Percentiles rank a stretch among this genome's conserved stretches.
These are phyloP conservation scores for Saccharum spontaneum DNA, from an alignment of 176 grass and related monocot species.

Conservation along the genomic window DNA sequence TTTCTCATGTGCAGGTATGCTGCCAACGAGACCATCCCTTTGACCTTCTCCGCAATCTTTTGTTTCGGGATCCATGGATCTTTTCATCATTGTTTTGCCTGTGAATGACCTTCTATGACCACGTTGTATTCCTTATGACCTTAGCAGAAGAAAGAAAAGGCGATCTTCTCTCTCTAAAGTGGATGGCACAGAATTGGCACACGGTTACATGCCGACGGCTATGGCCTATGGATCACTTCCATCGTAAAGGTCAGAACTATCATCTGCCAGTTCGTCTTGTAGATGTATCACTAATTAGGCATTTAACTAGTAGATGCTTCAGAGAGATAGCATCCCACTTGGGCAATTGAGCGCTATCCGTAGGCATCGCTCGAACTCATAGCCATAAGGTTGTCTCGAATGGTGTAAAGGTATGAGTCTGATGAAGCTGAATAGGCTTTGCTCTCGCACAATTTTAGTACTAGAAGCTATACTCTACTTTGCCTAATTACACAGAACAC, in stretches of 20 bases:
- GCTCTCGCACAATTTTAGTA: neutral
- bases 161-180: neutral
- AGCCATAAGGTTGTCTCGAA: neutral
- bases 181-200: neutral
- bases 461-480: neutral
- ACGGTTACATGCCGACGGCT: neutral
- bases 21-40: neutral
- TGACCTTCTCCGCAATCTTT: neutral
- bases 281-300: neutral
- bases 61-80: neutral
- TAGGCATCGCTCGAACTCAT: neutral
- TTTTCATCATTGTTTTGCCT: neutral
- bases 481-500: neutral
- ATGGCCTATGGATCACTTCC: neutral
- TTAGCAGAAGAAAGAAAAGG: neutral
- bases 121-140: neutral
- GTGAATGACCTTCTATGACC: neutral
- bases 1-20: neutral
- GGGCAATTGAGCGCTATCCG: neutral
- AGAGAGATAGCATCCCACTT: neutral
- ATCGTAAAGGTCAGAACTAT: slow-evolving; percentile 34
- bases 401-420: neutral
- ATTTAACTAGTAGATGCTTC: neutral
- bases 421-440: too few species aligned
- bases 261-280: neutral